A percentile compares a stretch with the other conserved stretches of the same genome.
phyloP scores from a whole-genome alignment of 176 grass and related monocot genomes.

The Elaeis guineensis region DNA sequence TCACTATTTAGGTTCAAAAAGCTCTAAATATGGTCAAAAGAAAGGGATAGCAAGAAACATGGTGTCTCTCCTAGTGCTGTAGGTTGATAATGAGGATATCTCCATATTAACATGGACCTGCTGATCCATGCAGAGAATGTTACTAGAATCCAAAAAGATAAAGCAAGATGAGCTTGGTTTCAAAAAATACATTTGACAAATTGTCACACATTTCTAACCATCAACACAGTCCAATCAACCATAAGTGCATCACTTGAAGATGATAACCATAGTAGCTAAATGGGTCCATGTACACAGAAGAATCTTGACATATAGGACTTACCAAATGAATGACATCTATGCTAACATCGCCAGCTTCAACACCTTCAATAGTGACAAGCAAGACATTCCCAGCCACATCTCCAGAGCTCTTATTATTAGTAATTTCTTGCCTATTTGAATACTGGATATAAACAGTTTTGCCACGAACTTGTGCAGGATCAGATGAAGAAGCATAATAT shows the following conservation, averaged over 20 bases:
- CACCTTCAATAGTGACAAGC: slow-evolving; percentile 94
- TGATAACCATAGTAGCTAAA: no score
- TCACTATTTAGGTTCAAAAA: slow-evolving; percentile 51
- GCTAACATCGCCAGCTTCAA: slow-evolving; percentile 89
- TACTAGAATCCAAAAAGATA: slow-evolving; percentile 56
- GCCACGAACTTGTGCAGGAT: slow-evolving; percentile 88
- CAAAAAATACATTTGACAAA: slow-evolving; percentile 51
- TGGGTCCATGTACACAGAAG: no score
- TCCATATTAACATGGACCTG: slow-evolving; percentile 92
- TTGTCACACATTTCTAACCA: slow-evolving; percentile 24
- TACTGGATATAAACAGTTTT: slow-evolving; percentile 98
- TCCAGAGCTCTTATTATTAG: slow-evolving; percentile 77
- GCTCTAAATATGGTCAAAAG: slow-evolving; percentile 49
- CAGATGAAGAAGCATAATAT: slow-evolving; percentile 87
- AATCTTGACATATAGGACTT: slow-evolving; percentile 20
- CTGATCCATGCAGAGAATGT: slow-evolving; percentile 93
- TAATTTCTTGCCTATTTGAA: slow-evolving; percentile 96
- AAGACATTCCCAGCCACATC: slow-evolving; percentile 88
- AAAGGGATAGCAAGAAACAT: slow-evolving; percentile 83
- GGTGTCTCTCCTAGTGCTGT: no score
- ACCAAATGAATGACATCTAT: slow-evolving; percentile 98
- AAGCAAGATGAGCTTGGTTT: slow-evolving; percentile 57
- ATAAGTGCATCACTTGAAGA: no score
- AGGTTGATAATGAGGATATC: slow-evolving; percentile 89
- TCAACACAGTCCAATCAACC: no score